Evolutionary conservation across 345 rosid genomes (phyloP), one percentile per base, ranked within the genome.

Genomic region (Jatropha curcas): DNA sequence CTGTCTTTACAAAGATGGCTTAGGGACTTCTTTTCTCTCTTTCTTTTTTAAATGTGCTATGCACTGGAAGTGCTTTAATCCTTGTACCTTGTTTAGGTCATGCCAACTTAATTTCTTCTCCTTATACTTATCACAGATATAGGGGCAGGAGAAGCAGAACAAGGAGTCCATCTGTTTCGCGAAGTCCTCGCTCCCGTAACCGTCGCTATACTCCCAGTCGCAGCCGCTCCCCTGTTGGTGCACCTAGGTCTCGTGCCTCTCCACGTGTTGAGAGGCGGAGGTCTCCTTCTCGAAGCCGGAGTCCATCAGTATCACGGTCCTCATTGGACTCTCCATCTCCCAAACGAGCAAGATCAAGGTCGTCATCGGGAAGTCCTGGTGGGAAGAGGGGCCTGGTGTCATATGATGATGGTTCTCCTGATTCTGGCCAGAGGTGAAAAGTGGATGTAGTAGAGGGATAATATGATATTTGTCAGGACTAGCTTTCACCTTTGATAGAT

Each of bases 141-240:
- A 89, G 97, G 79, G 72, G 85, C 71, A 88, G 97, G 80, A 89
- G 98, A 82, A 90, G 91, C 72, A 66, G 84, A 52, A 81, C 82
- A 8, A 65, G 86, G 53, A 92, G 95, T 68, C 88, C 82, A 6
- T 88, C 96, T 72, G 72, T 79, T 66, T 88, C 97, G 53, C 89
- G 81, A 30, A 83, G 92, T 73, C 90, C 89, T 14, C 88, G 88
- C 37, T 77, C 83, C 64, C 88, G 87, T 7, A 72, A 72, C 56
- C 81, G 90, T 58, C 86, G 90, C 8, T 77, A 72, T 73, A 88
- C 88, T 71, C 90, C 83, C 22, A 82, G 89, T 71, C 83, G 83
- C 39, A 85, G 91, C 79, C 90, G 82, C 46, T 86, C 92, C 59
- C 90, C 93, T 5, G 89, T 82, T 67, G 85, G 74, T 68, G 66